Conservation (phyloP, 2,329 filamentous ascomycete species). For the Cylindrodendrum hubeiense region DNA sequence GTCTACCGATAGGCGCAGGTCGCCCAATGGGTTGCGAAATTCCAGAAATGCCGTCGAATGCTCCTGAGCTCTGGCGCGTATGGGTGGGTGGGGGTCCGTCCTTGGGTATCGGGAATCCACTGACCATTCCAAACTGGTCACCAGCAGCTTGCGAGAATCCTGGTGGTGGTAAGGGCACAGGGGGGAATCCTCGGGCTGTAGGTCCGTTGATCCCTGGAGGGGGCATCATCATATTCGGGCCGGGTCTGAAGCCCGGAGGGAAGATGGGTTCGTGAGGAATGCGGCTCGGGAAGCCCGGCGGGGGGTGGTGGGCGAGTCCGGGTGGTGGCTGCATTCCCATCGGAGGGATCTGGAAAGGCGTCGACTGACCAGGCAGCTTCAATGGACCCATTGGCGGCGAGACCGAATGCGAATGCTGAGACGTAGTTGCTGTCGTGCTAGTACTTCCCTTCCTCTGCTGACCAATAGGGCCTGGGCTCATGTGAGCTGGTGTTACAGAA, state of each 20-base stretch:
- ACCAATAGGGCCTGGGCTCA: slow-evolving; percentile 73
- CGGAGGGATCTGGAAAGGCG: slow-evolving; percentile 66
- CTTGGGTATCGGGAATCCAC: slow-evolving; percentile 49
- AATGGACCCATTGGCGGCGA: slow-evolving; percentile 66
- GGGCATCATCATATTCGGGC: slow-evolving; percentile 60
- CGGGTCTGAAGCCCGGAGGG: slow-evolving; percentile 60
- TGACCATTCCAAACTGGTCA: slow-evolving; percentile 49
- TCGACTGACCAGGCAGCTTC: slow-evolving; percentile 52
- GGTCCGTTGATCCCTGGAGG: slow-evolving; percentile 65
- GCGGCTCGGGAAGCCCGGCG: slow-evolving; percentile 67
- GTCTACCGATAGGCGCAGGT: slow-evolving; percentile 89
- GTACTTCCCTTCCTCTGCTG: slow-evolving; percentile 73
- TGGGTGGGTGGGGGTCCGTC: slow-evolving; percentile 63
- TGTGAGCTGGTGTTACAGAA: slow-evolving; percentile 72
- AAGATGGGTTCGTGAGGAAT: slow-evolving; percentile 67
- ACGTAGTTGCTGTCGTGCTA: slow-evolving; percentile 44
- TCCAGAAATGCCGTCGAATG: slow-evolving; percentile 69
- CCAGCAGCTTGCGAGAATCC: slow-evolving; percentile 49
- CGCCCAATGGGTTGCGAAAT: slow-evolving; percentile 80
- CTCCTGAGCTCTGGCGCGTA: slow-evolving; percentile 80
- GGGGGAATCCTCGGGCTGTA: slow-evolving; percentile 58
- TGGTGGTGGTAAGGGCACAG: slow-evolving; percentile 51
- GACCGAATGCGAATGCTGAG: slow-evolving; percentile 56
- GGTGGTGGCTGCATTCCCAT: slow-evolving; percentile 66
- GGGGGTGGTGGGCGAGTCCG: slow-evolving; percentile 51